Conservation (phyloP, 2,329 filamentous ascomycete genomes). For the Epichloe sp. region DNA sequence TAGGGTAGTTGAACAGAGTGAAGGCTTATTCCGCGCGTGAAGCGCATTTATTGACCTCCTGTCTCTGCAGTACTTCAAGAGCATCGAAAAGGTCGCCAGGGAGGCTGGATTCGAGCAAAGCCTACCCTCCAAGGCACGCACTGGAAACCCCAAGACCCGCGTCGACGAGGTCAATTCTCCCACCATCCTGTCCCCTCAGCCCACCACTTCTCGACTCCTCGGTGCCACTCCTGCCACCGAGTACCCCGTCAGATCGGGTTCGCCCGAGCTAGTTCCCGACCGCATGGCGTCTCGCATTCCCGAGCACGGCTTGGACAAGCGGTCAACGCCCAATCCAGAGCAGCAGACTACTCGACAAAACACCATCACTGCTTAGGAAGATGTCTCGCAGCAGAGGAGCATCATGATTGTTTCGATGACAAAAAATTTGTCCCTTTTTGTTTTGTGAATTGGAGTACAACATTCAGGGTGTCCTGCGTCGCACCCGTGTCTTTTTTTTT, state of each 20-base stretch:
- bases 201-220: constrained; percentile 40
- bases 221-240: constrained; percentile 42
- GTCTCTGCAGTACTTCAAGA: constrained; percentile 49
- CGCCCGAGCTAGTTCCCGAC: constrained; percentile 45
- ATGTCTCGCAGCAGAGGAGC: neutral
- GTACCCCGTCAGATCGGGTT: constrained; percentile 40
- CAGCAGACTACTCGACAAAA: constrained; percentile 19
- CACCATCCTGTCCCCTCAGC: constrained; percentile 39
- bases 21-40: neutral
- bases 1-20: no score
- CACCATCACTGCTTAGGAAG: constrained; percentile 9
- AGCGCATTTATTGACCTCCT: neutral
- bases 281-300: constrained; percentile 46
- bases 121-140: constrained; percentile 42
- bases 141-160: constrained; percentile 30
- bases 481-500: neutral
- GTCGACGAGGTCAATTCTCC: constrained; percentile 30
- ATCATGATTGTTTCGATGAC: neutral
- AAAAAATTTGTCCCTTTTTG: neutral
- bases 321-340: constrained; percentile 37
- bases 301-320: constrained; percentile 29
- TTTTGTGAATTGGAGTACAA: neutral
- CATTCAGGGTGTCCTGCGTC: neutral
- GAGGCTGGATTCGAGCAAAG: constrained; percentile 45
- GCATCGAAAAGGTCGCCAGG: constrained; percentile 51